Base-by-base conservation (phyloP, 2,329 filamentous ascomycete species). In the Neurospora sp. region DNA sequence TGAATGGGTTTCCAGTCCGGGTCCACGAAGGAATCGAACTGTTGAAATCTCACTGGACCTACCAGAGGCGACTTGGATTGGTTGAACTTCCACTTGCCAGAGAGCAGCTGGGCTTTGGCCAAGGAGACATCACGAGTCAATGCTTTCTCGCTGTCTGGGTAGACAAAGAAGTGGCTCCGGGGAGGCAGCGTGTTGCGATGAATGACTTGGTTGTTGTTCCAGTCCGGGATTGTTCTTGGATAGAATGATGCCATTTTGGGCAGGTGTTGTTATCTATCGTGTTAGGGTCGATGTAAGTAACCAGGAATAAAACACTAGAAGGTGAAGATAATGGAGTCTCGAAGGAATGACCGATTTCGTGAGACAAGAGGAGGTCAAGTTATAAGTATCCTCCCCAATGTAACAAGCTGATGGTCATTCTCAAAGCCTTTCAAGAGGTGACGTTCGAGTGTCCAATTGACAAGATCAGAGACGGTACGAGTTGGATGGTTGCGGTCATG, bases 191-290 rank as follows among this genome's bases (percentile, higher is more conserved):
- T 88, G 73, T 87, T 87, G 72, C 80, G 82, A 76, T 89, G 87
- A 28, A 89, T 79, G 39, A 89, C 79, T 3, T 80, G 75, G 67
- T 88, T 82, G 74, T 89, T 89, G 77, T 84, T 87, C 87, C 87
- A 89, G 76, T 89, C 86, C 8, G 86, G 86, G 62, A 70, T 70
- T 38, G 68, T 68, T 15, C 23, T 68, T 11, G 72, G 72, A 66
- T 67, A 40, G 39, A 69, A 28, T n/a, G 43, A 67, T 19, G 52
- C 9, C 52, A 62, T 62, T 15, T 62, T 62, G 52, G 23, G 23
- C 19, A 58, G 46, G 7, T 33, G 23, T 58, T 58, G 23, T 17
- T 17, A 3, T 33, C 3, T 7, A 2, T 17, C 46, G 23, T 52
- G 19, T 52, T 3, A 15, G 42, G n/a, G 19, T 28, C 11, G 11